phyloP scores from a whole-genome alignment of 208 protist genomes.

The Wallacemonas rigidus region DNA sequence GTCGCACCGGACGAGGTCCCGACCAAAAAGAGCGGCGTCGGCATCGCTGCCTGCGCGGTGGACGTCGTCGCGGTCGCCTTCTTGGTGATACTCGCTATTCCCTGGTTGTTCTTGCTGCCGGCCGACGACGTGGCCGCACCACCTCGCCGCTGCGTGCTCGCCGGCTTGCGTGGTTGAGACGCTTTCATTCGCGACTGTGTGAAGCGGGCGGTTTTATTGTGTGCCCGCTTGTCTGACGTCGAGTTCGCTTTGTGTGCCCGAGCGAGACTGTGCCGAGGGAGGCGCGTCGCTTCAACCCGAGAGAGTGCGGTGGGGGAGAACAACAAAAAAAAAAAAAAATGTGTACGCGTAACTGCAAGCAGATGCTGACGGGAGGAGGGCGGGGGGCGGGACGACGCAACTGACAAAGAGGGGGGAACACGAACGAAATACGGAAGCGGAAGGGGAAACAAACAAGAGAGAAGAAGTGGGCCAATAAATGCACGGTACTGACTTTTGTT shows the following conservation, averaged over 20 bases:
- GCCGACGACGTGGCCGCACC: background rate
- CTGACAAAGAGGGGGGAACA: too few relatives aligned
- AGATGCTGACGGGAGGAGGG: too few relatives aligned
- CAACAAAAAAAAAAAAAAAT: too few relatives aligned
- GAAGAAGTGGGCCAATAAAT: constrained; percentile 9
- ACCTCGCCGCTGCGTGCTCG: background rate
- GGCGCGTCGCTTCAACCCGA: too few relatives aligned
- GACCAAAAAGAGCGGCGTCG: constrained; percentile 14
- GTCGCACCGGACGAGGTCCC: background rate
- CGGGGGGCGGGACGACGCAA: too few relatives aligned
- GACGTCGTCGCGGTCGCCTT: background rate
- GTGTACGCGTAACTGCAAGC: too few relatives aligned
- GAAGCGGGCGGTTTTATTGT: too few relatives aligned
- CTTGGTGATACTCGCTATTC: background rate
- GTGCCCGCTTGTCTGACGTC: too few relatives aligned
- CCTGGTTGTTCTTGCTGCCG: too few relatives aligned
- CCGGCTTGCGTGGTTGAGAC: constrained; percentile 7
- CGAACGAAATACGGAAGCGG: background rate
- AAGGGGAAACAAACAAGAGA: constrained; percentile 11
- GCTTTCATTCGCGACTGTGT: background rate
- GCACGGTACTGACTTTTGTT: background rate
- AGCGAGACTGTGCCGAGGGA: too few relatives aligned
- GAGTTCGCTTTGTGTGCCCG: too few relatives aligned
- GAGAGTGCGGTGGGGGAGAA: too few relatives aligned
- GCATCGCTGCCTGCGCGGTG: constrained; percentile 9